Percentiles rank a stretch among this genome's conserved stretches.
Conservation (phyloP, 768 basidiomycete genomes). For the Pulveroboletus sp. region DNA sequence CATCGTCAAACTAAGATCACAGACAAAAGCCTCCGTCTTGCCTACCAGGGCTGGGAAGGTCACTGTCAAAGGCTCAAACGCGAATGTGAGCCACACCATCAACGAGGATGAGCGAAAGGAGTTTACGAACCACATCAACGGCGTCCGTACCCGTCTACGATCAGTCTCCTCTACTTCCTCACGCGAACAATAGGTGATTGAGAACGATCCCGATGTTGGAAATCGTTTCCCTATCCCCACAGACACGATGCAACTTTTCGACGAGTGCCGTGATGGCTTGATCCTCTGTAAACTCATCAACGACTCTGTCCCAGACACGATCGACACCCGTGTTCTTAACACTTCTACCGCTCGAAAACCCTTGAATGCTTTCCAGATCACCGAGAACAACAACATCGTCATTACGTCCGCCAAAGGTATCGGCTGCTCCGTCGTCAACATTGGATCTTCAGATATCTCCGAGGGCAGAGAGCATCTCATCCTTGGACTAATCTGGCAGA, state of each 20-base stretch:
- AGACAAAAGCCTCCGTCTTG: constrained; percentile 40
- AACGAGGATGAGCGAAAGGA: constrained; percentile 94
- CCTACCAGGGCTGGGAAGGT: constrained; percentile 82
- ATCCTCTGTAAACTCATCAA: constrained; percentile 98
- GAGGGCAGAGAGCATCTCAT: constrained; percentile 96
- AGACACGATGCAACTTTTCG: constrained; percentile 97
- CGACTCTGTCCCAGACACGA: constrained; percentile 98
- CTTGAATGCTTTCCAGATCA: constrained; percentile 97
- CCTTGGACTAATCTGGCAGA: constrained; percentile 97
- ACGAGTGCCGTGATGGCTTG: constrained; percentile 93
- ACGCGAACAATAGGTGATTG: constrained; percentile 64
- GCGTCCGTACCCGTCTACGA: constrained; percentile 45
- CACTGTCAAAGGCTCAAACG: constrained; percentile 89
- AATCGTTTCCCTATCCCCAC: constrained; percentile 87
- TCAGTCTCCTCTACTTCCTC: background rate
- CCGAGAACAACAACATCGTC: constrained; percentile 99
- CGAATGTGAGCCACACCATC: constrained; percentile 94
- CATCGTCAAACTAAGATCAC: constrained; percentile 70
- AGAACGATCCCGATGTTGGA: constrained; percentile 83
- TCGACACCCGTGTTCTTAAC: constrained; percentile 97
- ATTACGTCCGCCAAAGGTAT: constrained; percentile 98
- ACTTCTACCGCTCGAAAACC: constrained; percentile 75
- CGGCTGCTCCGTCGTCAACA: constrained; percentile 98
- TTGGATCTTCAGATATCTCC: constrained; percentile 87
- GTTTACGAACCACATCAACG: constrained; percentile 98